A percentile compares a stretch with the other conserved stretches of the same genome.
These are phyloP conservation scores for Plenodomus biglobosus DNA, from an alignment of 2,329 filamentous ascomycete species.

Conservation along the genomic window DNA sequence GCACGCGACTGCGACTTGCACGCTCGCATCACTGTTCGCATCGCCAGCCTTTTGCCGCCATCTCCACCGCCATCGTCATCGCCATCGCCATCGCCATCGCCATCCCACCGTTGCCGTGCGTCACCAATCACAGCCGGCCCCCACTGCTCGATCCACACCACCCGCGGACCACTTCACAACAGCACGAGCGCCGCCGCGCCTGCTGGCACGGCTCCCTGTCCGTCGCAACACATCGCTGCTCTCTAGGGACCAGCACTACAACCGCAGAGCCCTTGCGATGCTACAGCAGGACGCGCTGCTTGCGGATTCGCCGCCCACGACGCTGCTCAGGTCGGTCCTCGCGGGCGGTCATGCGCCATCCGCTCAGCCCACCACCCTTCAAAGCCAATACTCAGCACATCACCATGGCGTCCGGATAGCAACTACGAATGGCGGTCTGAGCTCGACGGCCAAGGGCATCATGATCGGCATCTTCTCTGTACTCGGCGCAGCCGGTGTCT, in stretches of 20 bases:
- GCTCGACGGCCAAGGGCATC: conserved; percentile 72
- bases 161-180: conserved; percentile 15
- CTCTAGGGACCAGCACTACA: conserved; percentile 5
- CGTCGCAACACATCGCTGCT: conserved; percentile 9
- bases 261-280: conserved; percentile 27
- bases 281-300: conserved; percentile 35
- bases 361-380: conserved; percentile 18
- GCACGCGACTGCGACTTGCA: conserved; percentile 3
- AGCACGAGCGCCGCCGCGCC: conserved; percentile 28
- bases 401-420: conserved; percentile 31
- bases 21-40: background rate
- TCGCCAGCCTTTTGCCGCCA: background rate
- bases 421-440: conserved; percentile 33
- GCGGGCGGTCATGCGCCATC: conserved; percentile 26
- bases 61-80: background rate
- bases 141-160: conserved; percentile 20
- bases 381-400: conserved; percentile 19
- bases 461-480: conserved; percentile 94
- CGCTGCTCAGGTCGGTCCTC: conserved; percentile 35
- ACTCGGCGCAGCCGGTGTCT: conserved; percentile 85
- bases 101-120: conserved; percentile 17
- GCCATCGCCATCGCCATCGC: conserved; percentile 15
- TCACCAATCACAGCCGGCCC: conserved; percentile 23
- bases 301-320: conserved; percentile 34
- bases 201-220: conserved; percentile 12